phyloP scores from a whole-genome alignment of 225 moss, liverwort and hornwort genomes.

The Lunularia cruciata region DNA sequence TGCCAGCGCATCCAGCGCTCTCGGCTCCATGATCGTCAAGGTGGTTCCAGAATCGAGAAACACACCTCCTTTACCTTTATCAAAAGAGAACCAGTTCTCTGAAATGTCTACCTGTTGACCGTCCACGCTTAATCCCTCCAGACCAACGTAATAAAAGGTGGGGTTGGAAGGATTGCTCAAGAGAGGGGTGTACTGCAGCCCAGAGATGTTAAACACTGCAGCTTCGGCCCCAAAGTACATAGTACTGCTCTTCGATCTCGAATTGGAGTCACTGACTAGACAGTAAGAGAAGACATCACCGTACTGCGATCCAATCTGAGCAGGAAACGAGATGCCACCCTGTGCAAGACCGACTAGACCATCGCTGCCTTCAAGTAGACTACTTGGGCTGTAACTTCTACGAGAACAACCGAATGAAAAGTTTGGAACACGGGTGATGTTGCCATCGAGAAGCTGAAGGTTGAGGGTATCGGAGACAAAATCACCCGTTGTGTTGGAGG shows the following conservation, averaged over 20 bases:
- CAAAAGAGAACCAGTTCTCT: background rate
- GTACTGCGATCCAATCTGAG: constrained; percentile 30
- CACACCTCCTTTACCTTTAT: constrained; percentile 25
- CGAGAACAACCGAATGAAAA: constrained; percentile 44
- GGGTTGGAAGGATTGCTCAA: constrained; percentile 16
- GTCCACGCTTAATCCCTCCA: constrained; percentile 37
- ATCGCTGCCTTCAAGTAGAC: constrained; percentile 21
- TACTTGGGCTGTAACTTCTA: constrained; percentile 12
- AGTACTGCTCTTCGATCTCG: constrained; percentile 23
- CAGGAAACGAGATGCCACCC: constrained; percentile 38
- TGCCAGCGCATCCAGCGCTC: constrained; percentile 10
- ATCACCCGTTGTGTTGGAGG: constrained; percentile 30
- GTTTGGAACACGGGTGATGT: constrained; percentile 13
- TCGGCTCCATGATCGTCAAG: constrained; percentile 18
- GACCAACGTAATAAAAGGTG: constrained; percentile 32
- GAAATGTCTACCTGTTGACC: constrained; percentile 5
- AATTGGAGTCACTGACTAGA: constrained; percentile 19
- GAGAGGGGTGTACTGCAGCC: constrained; percentile 42
- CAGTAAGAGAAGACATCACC: constrained; percentile 46
- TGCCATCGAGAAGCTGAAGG: constrained; percentile 18
- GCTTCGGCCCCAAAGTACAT: constrained; percentile 33
- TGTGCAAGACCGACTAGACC: constrained; percentile 41
- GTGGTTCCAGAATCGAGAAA: constrained; percentile 45
- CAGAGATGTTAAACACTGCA: background rate
- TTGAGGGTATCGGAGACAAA: constrained; percentile 28